A percentile compares a stretch with the other conserved stretches of the same genome.
These are phyloP conservation scores for Xylariaceae sp. DNA, from an alignment of 2,329 filamentous ascomycete species.

Conservation along the genomic window DNA sequence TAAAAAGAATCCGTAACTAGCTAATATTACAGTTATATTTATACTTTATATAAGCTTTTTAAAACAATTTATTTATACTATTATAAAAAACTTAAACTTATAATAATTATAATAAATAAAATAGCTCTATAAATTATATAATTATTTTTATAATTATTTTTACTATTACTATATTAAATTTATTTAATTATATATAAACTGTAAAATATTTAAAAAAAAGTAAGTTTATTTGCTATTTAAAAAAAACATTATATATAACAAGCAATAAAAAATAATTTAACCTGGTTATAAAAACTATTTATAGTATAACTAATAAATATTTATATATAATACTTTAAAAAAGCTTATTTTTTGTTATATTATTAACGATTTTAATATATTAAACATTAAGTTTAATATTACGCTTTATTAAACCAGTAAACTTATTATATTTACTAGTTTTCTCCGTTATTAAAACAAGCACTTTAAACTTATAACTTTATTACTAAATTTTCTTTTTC, in stretches of 20 bases:
- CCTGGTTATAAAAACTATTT: background rate
- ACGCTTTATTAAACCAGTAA: background rate
- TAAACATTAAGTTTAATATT: background rate
- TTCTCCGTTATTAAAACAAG: too few relatives aligned
- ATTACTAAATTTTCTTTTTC: background rate
- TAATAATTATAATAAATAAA: too few relatives aligned
- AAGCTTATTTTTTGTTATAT: background rate
- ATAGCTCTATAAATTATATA: too few relatives aligned
- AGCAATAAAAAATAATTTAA: background rate
- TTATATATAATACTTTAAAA: background rate
- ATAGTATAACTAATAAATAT: background rate
- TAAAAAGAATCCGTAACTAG: too few relatives aligned
- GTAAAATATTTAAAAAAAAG: too few relatives aligned
- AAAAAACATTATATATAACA: background rate
- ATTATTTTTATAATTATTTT: too few relatives aligned
- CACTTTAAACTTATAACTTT: background rate
- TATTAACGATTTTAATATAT: background rate
- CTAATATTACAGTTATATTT: too few relatives aligned
- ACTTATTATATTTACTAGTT: background rate
- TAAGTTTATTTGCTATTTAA: background rate
- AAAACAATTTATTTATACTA: background rate
- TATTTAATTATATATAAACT: too few relatives aligned
- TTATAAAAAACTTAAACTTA: background rate
- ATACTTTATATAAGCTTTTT: too few relatives aligned
- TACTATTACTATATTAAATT: too few relatives aligned